A percentile compares a stretch with the other conserved stretches of the same genome.
These are phyloP conservation scores for Suillus plorans DNA, from an alignment of 768 basidiomycete species.

Conservation along the genomic window DNA sequence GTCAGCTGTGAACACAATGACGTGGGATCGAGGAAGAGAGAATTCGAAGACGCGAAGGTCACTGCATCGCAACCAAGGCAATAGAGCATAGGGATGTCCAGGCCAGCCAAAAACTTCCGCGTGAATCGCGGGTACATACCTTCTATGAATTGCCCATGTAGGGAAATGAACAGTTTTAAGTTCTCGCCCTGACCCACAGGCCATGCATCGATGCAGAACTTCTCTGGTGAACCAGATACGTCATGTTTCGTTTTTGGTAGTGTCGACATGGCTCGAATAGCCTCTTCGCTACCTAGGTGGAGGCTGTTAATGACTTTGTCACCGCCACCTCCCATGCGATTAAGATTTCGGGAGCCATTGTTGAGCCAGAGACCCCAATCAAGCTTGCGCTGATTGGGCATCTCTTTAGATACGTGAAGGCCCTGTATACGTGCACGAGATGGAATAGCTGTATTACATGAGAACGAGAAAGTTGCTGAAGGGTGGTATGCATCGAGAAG, in stretches of 20 bases:
- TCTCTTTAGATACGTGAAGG: constrained; percentile 55
- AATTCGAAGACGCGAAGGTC: constrained; percentile 2
- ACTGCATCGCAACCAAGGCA: constrained; percentile 1
- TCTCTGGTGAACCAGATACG: constrained; percentile 70
- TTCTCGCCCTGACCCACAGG: constrained; percentile 63
- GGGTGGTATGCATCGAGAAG: constrained; percentile 78
- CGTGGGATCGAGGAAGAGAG: background rate
- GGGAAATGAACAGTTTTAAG: constrained; percentile 59
- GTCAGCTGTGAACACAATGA: constrained; percentile 17
- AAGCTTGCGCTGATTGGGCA: constrained; percentile 84
- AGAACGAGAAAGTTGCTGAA: constrained; percentile 88
- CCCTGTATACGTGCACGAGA: constrained; percentile 73
- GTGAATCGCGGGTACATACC: constrained; percentile 48
- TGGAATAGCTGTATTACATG: constrained; percentile 81
- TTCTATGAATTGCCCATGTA: constrained; percentile 93
- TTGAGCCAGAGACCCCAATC: constrained; percentile 74
- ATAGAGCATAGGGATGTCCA: constrained; percentile 1
- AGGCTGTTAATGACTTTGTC: constrained; percentile 66
- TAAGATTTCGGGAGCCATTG: constrained; percentile 76
- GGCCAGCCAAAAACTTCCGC: background rate
- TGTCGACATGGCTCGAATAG: constrained; percentile 54
- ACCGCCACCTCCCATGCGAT: constrained; percentile 56
- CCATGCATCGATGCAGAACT: constrained; percentile 88
- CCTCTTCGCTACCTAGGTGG: constrained; percentile 68
- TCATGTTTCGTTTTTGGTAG: constrained; percentile 86